These are phyloP conservation scores for Paracoccidioides brasiliensis DNA, from an alignment of 2,329 filamentous ascomycete genomes.

Conservation along the genomic window DNA sequence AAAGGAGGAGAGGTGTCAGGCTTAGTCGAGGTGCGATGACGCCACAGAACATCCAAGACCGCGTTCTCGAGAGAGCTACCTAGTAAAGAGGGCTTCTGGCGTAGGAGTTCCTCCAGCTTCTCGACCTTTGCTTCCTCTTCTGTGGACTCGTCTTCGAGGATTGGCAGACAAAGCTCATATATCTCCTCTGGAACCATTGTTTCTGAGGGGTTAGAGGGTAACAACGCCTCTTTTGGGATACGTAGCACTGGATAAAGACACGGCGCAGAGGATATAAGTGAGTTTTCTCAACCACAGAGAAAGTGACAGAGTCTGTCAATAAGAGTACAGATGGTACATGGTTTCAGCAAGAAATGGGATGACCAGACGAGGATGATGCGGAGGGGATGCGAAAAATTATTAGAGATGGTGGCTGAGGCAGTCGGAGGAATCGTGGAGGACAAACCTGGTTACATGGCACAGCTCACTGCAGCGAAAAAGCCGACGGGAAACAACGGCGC, in stretches of 20 bases:
- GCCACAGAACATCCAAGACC: conserved; percentile 80
- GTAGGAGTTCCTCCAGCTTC: conserved; percentile 72
- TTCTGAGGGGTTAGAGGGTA: conserved; percentile 12
- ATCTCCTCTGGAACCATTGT: conserved; percentile 85
- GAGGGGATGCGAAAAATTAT: neutral
- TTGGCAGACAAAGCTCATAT: conserved; percentile 79
- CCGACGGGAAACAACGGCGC: neutral
- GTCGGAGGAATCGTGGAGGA: neutral
- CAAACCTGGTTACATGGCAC: neutral
- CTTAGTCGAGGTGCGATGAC: conserved; percentile 29
- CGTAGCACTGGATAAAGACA: neutral
- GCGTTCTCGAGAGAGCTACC: conserved; percentile 76
- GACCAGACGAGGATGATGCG: neutral
- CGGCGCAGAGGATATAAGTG: neutral
- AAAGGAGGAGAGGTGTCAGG: conserved; percentile 65
- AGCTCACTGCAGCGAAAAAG: neutral
- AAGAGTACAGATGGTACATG: conserved; percentile 4
- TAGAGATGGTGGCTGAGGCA: neutral
- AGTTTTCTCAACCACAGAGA: neutral
- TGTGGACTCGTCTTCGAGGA: conserved; percentile 67
- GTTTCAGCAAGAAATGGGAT: neutral
- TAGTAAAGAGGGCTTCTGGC: conserved; percentile 60
- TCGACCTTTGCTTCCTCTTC: conserved; percentile 96
- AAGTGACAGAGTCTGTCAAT: neutral
- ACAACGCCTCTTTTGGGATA: neutral